phyloP scores from a whole-genome alignment of 192 early-diverging fungal species.

The Backusella sp. region DNA sequence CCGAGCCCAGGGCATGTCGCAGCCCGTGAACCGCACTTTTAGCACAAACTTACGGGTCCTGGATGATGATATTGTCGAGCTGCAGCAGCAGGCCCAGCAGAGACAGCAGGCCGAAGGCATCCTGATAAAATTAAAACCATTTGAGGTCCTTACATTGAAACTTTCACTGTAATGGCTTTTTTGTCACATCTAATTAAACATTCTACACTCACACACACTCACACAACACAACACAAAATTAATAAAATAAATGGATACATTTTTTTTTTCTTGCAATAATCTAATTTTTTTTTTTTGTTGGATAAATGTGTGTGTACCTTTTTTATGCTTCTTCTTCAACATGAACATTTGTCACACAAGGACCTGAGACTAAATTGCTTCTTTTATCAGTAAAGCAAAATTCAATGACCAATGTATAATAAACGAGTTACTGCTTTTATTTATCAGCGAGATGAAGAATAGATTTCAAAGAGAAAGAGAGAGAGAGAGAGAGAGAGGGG shows the following conservation, averaged over 20 bases:
- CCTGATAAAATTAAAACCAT: conserved; percentile 55
- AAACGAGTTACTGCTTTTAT: too few relatives aligned
- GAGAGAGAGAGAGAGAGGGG: too few relatives aligned
- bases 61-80: conserved; percentile 26
- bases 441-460: too few relatives aligned
- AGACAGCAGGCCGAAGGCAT: conserved; percentile 33
- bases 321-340: too few relatives aligned
- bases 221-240: neutral
- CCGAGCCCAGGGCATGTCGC: conserved; percentile 19
- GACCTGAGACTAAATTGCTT: too few relatives aligned
- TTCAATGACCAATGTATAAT: too few relatives aligned
- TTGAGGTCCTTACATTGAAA: conserved; percentile 65
- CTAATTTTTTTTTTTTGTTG: neutral
- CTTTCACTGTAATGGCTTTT: conserved; percentile 17
- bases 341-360: too few relatives aligned
- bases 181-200: neutral
- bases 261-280: neutral
- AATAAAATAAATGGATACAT: neutral
- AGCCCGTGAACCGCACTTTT: conserved; percentile 12
- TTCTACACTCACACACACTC: neutral
- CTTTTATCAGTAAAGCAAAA: too few relatives aligned
- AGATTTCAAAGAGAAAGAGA: too few relatives aligned
- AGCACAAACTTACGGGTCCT: conserved; percentile 26
- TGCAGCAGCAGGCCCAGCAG: conserved; percentile 23
- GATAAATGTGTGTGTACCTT: too few relatives aligned